phyloP scores from a whole-genome alignment of 2,329 filamentous ascomycete species.

The Pseudopyricularia cyperi region DNA sequence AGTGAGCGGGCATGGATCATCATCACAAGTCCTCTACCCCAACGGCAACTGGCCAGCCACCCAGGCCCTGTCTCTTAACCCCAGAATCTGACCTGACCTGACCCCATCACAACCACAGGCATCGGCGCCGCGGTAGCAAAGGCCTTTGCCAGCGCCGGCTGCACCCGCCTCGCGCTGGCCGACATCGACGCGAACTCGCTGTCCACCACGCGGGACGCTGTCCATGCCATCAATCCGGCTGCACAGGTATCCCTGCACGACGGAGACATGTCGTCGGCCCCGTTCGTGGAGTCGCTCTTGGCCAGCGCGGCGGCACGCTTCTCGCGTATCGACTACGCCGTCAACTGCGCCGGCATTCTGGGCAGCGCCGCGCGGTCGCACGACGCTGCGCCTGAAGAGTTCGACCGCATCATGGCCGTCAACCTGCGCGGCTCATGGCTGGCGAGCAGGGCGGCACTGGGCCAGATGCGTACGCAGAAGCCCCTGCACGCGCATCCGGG shows the following conservation, averaged over 20 bases:
- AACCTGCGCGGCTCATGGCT: slow-evolving; percentile 33
- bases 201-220: slow-evolving; percentile 17
- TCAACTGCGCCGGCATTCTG: slow-evolving; percentile 29
- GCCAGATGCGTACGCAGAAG: slow-evolving; percentile 28
- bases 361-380: slow-evolving; percentile 21
- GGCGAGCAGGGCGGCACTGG: slow-evolving; percentile 24
- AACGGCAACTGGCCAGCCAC: too few relatives aligned
- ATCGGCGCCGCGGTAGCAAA: slow-evolving; percentile 27
- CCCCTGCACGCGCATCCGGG: slow-evolving; percentile 27
- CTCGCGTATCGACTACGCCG: slow-evolving; percentile 30
- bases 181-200: slow-evolving; percentile 20
- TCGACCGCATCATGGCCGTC: slow-evolving; percentile 26
- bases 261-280: slow-evolving; percentile 26
- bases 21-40: too few relatives aligned
- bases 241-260: slow-evolving; percentile 8
- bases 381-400: slow-evolving; percentile 20
- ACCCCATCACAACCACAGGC: slow-evolving; percentile 15
- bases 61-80: too few relatives aligned
- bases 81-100: too few relatives aligned
- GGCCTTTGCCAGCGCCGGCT: slow-evolving; percentile 29
- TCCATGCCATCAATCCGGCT: slow-evolving; percentile 6
- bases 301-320: slow-evolving; percentile 10
- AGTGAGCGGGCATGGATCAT: too few relatives aligned
- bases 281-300: slow-evolving; percentile 23
- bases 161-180: slow-evolving; percentile 24